Conservation (phyloP, 2,329 filamentous ascomycete genomes). For the Ophiostoma sp. region DNA sequence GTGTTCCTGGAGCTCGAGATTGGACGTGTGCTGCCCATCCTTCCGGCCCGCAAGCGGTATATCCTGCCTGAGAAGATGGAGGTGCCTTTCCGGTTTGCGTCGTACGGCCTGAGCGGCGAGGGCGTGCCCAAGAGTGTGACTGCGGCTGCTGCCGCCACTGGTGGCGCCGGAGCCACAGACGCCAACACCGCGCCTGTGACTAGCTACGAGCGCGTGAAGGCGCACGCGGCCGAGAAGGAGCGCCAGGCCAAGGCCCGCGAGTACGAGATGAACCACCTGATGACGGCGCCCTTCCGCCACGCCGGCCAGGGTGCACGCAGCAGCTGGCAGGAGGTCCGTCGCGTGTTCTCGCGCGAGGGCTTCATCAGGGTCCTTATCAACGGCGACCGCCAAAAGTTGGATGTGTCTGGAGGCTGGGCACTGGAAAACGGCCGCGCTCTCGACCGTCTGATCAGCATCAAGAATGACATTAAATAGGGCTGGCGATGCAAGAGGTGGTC, state of each 20-base stretch:
- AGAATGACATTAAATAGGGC: slow-evolving; percentile 3
- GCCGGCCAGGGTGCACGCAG: slow-evolving; percentile 43
- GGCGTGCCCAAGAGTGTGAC: not conserved
- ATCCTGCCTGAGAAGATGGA: slow-evolving; percentile 42
- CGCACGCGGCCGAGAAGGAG: slow-evolving; percentile 42
- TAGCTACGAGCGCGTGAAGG: slow-evolving; percentile 32
- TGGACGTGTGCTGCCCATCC: slow-evolving; percentile 51
- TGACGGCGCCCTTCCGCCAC: slow-evolving; percentile 60
- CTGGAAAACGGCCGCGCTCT: slow-evolving; percentile 62
- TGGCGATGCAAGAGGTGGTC: too few relatives aligned
- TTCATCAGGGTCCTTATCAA: slow-evolving; percentile 54
- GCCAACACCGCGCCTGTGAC: not conserved
- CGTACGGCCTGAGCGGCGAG: slow-evolving; percentile 29
- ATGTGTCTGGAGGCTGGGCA: slow-evolving; percentile 58
- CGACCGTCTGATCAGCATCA: slow-evolving; percentile 51
- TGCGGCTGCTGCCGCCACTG: not conserved
- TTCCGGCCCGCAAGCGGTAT: slow-evolving; percentile 46
- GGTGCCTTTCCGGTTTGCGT: slow-evolving; percentile 41
- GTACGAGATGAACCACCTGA: slow-evolving; percentile 56
- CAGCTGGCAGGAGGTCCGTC: slow-evolving; percentile 48
- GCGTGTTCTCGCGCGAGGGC: slow-evolving; percentile 58
- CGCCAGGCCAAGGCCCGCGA: slow-evolving; percentile 44
- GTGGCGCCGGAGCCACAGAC: not conserved
- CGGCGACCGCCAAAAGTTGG: slow-evolving; percentile 50
- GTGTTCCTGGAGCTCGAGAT: slow-evolving; percentile 56